phyloP scores from a whole-genome alignment of 345 rosid species.

The Brassica juncea region DNA sequence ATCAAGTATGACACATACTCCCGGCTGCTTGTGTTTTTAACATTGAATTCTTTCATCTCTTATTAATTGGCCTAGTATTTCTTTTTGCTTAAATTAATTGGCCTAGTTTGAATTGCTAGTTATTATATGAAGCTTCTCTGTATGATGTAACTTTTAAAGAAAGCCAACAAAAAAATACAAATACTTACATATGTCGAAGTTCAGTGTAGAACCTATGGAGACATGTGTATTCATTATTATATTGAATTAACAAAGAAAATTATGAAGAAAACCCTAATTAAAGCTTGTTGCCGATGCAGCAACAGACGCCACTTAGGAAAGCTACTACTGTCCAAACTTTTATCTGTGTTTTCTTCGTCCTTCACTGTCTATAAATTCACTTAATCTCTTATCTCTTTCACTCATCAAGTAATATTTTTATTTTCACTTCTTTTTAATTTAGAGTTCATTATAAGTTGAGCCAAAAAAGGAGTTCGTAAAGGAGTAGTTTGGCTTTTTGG shows the following conservation, averaged over 20 bases:
- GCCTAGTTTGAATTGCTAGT: neutral
- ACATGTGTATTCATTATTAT: neutral
- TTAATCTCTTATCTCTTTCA: slow-evolving; percentile 19
- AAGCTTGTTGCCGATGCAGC: slow-evolving; percentile 58
- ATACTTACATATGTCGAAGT: neutral
- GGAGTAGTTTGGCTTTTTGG: slow-evolving; percentile 7
- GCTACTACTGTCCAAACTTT: slow-evolving; percentile 77
- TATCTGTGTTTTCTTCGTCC: slow-evolving; percentile 19
- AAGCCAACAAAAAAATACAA: neutral
- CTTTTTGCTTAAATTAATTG: neutral
- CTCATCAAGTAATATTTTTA: slow-evolving; percentile 26
- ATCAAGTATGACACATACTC: slow-evolving; percentile 2
- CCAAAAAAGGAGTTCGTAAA: slow-evolving; percentile 1
- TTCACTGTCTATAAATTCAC: slow-evolving; percentile 50
- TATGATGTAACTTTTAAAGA: neutral
- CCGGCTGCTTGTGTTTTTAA: neutral
- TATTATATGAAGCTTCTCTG: neutral
- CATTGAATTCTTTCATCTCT: neutral
- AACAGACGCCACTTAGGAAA: slow-evolving; percentile 59
- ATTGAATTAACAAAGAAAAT: neutral
- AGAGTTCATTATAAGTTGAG: slow-evolving; percentile 25
- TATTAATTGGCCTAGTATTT: neutral
- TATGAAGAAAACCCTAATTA: slow-evolving; percentile 27
- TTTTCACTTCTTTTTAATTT: slow-evolving; percentile 29
- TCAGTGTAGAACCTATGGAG: neutral